Evolutionary conservation across 495 filamentous ascomycete genomes (phyloP), one percentile per base, ranked within the genome.

Genomic region (Aspergillus hancockii): DNA sequence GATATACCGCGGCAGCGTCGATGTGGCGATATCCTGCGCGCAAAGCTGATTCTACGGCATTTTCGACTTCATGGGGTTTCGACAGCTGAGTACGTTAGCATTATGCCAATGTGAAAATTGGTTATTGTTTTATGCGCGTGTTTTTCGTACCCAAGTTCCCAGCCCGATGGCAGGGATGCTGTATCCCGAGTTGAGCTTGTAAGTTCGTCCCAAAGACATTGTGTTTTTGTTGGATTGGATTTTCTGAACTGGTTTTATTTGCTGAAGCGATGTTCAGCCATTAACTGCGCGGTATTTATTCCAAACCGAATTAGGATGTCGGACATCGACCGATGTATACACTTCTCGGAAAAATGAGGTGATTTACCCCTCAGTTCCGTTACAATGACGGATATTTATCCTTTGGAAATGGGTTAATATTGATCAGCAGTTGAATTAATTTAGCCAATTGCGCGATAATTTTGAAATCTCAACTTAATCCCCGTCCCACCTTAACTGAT

Each of bases 21-120:
- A 74, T 71, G 62, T 82, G 78, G 51, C 78, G 76, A 54, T 82
- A 83, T 47, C 80, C 81, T 3, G 65, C 59, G 43, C 72, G 77
- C 49, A 83, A 67, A 14, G 81, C 81, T 28, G 59, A 43, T 25
- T 81, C 73, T 34, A 83, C 81, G 32, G 77, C 81, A 23, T 77
- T 66, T 45, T 77, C 76, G 47, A 83, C 79, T 54, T 82, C 75
- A 58, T 78, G 67, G 8, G 73, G 76, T 56, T 78, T 73, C 45
- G 78, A 75, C 19, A 80, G 75, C 80, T 80, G 57, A 30, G 19
- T 30, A 13, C 23, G 36, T 55, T 22, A 45, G 38, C 13, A 52
- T 43, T 54, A 34, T 10, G 4, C 13, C 4, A 10, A 14, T 36
- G 34, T 9, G 34, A 36, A n/a, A 3, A 10, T 10, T 10, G 8